Evolutionary conservation across 305 asterid species (phyloP), one percentile per base, ranked within the genome.

Genomic region (Fraxinus latifolia): DNA sequence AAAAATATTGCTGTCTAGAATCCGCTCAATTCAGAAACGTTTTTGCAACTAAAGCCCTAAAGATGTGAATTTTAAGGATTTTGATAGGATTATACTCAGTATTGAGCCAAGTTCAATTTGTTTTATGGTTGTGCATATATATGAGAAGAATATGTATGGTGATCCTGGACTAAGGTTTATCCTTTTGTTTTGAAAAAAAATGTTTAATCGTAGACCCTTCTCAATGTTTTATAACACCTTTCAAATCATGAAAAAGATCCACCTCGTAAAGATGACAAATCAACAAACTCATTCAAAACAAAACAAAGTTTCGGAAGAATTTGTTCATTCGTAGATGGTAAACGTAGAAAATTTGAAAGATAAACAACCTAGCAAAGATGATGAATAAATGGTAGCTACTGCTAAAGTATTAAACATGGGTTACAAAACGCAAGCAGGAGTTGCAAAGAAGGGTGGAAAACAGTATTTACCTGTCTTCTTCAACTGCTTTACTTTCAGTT

Each of bases 381-480:
- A 62, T 21, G 72, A 19, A 37, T 21, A 0, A 62, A 17, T 1
- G 32, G 19, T 17, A 53, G 39, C 53, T 7, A 50, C 17, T 0
- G 14, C 5, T 19, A 8, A 23, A 19, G 21, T 29, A 25, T 12
- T 7, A 19, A 60, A 29, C 19, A 68, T 4, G 37, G 19, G 3
- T 8, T 11, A 29, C 15, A 12, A 29, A 68, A 68, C 5, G 25
- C 12, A 21, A 50, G 33, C 58, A 4, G 19, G 23, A 82, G 74
- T 15, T 27, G 68, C n/a, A 11, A n/a, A 42, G 23, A 37, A 17
- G 25, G 8, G 31, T 0, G 25, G 14, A 8, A 44, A 74, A 77
- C 80, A 50, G 83, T 87, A 87, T 85, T 83, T 87, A 87, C 91
- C 90, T 88, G 89, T 87, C 90, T 87, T 89, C 90, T 90, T 91